Conservation (phyloP, 257 asterid genomes). For the Scutellaria galericulata region DNA sequence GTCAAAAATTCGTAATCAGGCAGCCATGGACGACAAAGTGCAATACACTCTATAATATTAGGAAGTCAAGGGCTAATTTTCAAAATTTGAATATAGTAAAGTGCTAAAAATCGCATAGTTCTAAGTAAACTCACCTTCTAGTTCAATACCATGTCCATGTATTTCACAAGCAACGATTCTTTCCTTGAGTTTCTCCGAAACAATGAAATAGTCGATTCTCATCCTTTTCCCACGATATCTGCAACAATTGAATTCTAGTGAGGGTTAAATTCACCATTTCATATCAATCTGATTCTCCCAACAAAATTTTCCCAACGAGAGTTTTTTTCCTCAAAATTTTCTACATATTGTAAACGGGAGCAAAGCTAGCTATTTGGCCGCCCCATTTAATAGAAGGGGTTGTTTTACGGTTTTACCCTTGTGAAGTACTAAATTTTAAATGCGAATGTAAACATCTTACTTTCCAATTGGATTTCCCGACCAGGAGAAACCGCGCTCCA, state of each 20-base stretch:
- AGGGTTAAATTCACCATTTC: neutral
- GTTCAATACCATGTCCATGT: conserved; percentile 83
- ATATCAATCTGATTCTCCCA: conserved; percentile 9
- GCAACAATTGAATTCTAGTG: conserved; percentile 31
- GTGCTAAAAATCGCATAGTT: neutral
- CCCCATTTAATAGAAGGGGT: too few species aligned
- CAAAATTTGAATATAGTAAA: neutral
- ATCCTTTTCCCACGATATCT: conserved; percentile 99
- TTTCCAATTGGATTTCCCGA: conserved; percentile 93
- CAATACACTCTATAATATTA: neutral
- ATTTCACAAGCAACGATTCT: conserved; percentile 75
- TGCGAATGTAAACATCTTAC: conserved; percentile 49
- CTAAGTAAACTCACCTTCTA: conserved; percentile 57
- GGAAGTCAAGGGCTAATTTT: neutral
- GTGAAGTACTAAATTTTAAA: neutral
- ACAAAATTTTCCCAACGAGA: neutral
- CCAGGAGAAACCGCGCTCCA: conserved; percentile 95
- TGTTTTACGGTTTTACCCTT: too few species aligned
- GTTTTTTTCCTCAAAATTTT: too few species aligned
- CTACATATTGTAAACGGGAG: too few species aligned
- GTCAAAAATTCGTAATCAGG: too few species aligned
- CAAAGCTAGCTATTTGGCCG: too few species aligned
- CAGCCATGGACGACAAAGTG: too few species aligned
- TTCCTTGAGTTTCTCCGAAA: conserved; percentile 71
- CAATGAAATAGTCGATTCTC: conserved; percentile 90